Evolutionary conservation across 768 basidiomycete genomes (phyloP), one percentile per base, ranked within the genome.

Genomic region (Phallus indusiatus): DNA sequence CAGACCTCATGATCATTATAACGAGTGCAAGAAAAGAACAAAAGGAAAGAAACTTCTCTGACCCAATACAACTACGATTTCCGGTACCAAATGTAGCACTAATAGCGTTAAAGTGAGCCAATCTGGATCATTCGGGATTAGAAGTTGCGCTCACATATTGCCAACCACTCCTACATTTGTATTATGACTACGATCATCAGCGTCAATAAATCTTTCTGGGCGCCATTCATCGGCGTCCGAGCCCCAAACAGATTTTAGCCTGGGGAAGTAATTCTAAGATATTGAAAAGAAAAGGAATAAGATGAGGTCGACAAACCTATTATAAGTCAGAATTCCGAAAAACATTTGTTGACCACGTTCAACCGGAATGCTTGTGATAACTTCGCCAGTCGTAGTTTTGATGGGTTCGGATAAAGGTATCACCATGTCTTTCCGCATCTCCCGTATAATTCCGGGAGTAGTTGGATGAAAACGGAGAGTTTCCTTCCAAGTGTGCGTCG

Each of bases 401-500:
- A 73, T 61, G 4, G 74, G 74, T 6, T 62, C 50, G 1, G 69
- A 61, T 12, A 75, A 67, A 3, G 73, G 74, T 21, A 75, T 64
- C 14, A 68, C 61, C 51, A 71, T 70, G 42, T 75, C 71, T 10
- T 59, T 47, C 1, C 56, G 61, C 1, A 71, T 69, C 17, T 46
- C 48, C 28, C 73, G 68, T 12, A 61, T 18, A 35, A 69, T 60
- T 8, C 60, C 60, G 49, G 67, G 68, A 42, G 66, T 67, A 22
- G 72, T 67, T 0, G 72, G 70, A 55, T 75, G 71, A 11, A 71
- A 61, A 8, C 73, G 67, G 36, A 74, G 61, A 1, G 63, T 61
- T 60, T 71, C 69, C 69, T 67, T 42, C n/a, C n/a, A 5, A 60
- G 37, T 12, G n/a, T 51, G 28, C 18, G 28, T 14, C 3, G 2